Percentiles rank a stretch among this genome's conserved stretches.
These are phyloP conservation scores for Fusarium equiseti DNA, from an alignment of 2,329 filamentous ascomycete genomes.

Conservation along the genomic window DNA sequence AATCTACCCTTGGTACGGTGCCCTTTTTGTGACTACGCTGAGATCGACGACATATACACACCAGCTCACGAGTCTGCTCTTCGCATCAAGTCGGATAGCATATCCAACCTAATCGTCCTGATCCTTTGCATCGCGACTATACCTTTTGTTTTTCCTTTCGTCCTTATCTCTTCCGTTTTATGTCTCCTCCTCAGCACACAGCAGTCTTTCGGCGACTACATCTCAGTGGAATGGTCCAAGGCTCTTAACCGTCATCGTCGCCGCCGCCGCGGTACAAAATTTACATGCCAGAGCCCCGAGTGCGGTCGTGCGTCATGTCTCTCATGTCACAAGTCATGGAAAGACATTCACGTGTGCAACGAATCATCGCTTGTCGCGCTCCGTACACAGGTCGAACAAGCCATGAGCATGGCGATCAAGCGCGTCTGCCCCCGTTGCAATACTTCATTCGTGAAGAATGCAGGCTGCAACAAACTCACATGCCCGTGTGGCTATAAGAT, in stretches of 20 bases:
- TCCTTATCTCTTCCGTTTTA: slow-evolving; percentile 61
- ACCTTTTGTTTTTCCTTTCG: slow-evolving; percentile 66
- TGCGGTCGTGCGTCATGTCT: slow-evolving; percentile 83
- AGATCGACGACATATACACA: slow-evolving; percentile 82
- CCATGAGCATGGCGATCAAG: slow-evolving; percentile 93
- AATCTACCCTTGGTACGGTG: slow-evolving; percentile 83
- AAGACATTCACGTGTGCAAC: slow-evolving; percentile 90
- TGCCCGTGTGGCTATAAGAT: slow-evolving; percentile 97
- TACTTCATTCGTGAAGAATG: slow-evolving; percentile 91
- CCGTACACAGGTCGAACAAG: slow-evolving; percentile 89
- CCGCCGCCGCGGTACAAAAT: slow-evolving; percentile 78
- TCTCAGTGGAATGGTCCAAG: slow-evolving; percentile 63
- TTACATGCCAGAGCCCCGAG: slow-evolving; percentile 77
- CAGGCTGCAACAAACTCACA: slow-evolving; percentile 96
- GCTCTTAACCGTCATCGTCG: slow-evolving; percentile 77
- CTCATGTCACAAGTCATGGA: slow-evolving; percentile 84
- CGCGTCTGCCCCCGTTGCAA: slow-evolving; percentile 93
- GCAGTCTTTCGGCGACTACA: slow-evolving; percentile 56
- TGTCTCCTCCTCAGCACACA: slow-evolving; percentile 59
- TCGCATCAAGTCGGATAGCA: slow-evolving; percentile 65
- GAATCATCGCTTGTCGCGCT: slow-evolving; percentile 85
- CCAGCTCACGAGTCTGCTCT: slow-evolving; percentile 67
- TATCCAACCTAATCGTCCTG: slow-evolving; percentile 64
- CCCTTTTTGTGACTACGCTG: slow-evolving; percentile 92
- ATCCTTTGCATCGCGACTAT: slow-evolving; percentile 65